phyloP scores from a whole-genome alignment of 495 filamentous ascomycete species.

The Trichoderma virens region DNA sequence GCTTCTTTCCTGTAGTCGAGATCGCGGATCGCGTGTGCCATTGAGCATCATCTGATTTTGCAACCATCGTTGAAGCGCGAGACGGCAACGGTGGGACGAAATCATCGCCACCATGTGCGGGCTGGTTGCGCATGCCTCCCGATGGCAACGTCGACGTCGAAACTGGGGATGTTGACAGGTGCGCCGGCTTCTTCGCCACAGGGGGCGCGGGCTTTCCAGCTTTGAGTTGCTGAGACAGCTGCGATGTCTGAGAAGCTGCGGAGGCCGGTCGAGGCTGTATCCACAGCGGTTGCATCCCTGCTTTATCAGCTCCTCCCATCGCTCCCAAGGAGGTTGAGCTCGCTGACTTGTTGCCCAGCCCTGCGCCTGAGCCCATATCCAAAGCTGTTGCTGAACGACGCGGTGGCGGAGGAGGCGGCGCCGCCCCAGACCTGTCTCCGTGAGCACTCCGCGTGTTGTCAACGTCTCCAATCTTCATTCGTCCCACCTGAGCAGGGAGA shows the following conservation, averaged over 20 bases:
- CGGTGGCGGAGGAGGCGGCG: slow-evolving; percentile 42
- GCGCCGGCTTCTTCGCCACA: slow-evolving; percentile 45
- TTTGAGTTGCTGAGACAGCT: slow-evolving; percentile 7
- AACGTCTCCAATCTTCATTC: slow-evolving; percentile 27
- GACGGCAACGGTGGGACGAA: neutral
- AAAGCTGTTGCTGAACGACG: slow-evolving; percentile 29
- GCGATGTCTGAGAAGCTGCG: slow-evolving; percentile 20
- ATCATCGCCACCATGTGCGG: neutral
- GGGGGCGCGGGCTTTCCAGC: slow-evolving; percentile 38
- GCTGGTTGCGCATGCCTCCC: neutral
- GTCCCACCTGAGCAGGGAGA: slow-evolving; percentile 31
- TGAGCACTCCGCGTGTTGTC: neutral
- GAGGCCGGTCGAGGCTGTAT: slow-evolving; percentile 16
- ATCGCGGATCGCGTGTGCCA: neutral
- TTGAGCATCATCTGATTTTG: neutral
- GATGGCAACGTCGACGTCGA: slow-evolving; percentile 12
- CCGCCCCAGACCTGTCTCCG: slow-evolving; percentile 18
- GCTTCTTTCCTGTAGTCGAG: neutral
- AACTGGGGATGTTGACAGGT: slow-evolving; percentile 35
- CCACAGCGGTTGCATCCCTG: slow-evolving; percentile 16
- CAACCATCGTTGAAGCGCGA: neutral
- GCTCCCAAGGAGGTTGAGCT: slow-evolving; percentile 5
- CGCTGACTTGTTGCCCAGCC: neutral
- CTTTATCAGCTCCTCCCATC: neutral
- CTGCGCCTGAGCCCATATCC: neutral